These are phyloP conservation scores for Beauveria pseudobassiana DNA, from an alignment of 2,329 filamentous ascomycete species.

Conservation along the genomic window DNA sequence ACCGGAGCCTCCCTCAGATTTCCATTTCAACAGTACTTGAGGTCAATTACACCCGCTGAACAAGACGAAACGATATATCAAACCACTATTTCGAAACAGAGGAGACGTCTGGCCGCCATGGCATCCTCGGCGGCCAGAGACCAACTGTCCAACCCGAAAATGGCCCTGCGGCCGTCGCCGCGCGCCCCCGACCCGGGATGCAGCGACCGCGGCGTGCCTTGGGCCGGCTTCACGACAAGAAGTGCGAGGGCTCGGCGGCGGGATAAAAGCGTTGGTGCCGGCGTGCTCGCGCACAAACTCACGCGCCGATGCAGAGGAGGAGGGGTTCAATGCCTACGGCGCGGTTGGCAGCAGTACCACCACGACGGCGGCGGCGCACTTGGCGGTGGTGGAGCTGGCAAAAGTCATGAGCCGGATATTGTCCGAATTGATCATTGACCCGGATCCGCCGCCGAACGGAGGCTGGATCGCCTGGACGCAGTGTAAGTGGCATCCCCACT, in stretches of 20 bases:
- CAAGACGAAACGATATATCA: too few relatives aligned
- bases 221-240: not conserved
- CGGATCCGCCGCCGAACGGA: constrained; percentile 44
- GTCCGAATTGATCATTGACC: constrained; percentile 32
- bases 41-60: not conserved
- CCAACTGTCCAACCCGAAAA: not conserved
- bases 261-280: constrained; percentile 7
- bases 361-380: constrained; percentile 6
- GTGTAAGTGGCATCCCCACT: constrained; percentile 24
- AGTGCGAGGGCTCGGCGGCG: constrained; percentile 1
- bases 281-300: not conserved
- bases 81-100: too few relatives aligned
- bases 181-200: not conserved
- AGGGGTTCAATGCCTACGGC: not conserved
- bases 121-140: not conserved
- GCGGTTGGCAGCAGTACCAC: not conserved
- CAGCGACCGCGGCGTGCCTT: too few relatives aligned
- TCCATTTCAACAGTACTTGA: not conserved
- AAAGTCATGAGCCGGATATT: constrained; percentile 34
- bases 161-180: not conserved
- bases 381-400: constrained; percentile 21
- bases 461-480: constrained; percentile 39
- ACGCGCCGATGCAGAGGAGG: not conserved
- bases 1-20: not conserved
- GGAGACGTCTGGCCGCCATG: not conserved